These are phyloP conservation scores for Talaromyces sp. DNA, from an alignment of 2,329 filamentous ascomycete species.

Conservation along the genomic window DNA sequence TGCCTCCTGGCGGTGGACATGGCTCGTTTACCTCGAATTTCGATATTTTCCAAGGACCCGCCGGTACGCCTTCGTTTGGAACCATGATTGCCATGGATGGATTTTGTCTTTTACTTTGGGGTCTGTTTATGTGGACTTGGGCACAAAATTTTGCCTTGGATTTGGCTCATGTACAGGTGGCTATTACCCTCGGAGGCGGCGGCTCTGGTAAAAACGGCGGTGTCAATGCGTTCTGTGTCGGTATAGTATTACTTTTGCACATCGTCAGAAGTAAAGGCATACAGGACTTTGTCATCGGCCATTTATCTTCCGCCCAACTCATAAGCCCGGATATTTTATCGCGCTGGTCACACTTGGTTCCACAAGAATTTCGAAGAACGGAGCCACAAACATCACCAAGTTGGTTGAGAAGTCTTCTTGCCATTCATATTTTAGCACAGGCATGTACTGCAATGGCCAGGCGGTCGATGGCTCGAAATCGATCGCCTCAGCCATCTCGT, in stretches of 20 bases:
- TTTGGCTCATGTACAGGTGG: conserved; percentile 88
- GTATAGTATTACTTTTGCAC: conserved; percentile 46
- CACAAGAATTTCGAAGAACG: conserved; percentile 42
- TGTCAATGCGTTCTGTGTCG: conserved; percentile 45
- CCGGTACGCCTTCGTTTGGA: conserved; percentile 79
- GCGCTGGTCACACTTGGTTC: conserved; percentile 43
- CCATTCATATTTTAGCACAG: conserved; percentile 49
- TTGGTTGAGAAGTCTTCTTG: conserved; percentile 47
- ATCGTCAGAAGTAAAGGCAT: conserved; percentile 46
- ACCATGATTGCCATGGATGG: conserved; percentile 82
- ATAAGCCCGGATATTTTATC: conserved; percentile 42
- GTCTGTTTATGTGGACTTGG: conserved; percentile 76
- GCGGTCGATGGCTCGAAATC: conserved; percentile 46
- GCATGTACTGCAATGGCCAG: conserved; percentile 48
- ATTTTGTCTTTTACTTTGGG: conserved; percentile 77
- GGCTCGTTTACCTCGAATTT: conserved; percentile 71
- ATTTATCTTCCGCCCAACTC: conserved; percentile 45
- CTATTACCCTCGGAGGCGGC: conserved; percentile 82
- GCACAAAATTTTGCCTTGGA: conserved; percentile 86
- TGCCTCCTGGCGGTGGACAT: conserved; percentile 74
- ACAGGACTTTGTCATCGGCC: conserved; percentile 49
- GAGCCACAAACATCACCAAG: conserved; percentile 43
- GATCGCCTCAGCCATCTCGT: conserved; percentile 39
- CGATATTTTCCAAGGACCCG: conserved; percentile 85
- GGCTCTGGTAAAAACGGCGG: conserved; percentile 50